These are phyloP conservation scores for Coniella lustricola DNA, from an alignment of 2,329 filamentous ascomycete species.

Conservation along the genomic window DNA sequence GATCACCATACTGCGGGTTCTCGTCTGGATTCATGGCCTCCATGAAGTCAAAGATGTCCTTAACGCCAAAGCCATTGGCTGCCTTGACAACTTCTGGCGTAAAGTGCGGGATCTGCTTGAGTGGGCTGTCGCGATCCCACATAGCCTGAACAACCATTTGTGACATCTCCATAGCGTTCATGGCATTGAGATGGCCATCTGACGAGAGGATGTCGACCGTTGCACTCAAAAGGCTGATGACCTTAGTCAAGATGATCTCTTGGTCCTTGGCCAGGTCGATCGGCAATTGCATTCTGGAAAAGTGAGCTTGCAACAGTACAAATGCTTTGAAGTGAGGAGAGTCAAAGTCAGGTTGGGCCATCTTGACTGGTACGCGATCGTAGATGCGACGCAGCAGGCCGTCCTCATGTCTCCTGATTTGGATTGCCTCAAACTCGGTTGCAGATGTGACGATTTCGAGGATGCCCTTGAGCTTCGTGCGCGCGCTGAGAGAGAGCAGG, in stretches of 20 bases:
- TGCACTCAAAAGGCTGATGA: slow-evolving; percentile 81
- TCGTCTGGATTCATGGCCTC: slow-evolving; percentile 96
- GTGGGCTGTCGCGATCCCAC: slow-evolving; percentile 95
- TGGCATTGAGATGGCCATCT: slow-evolving; percentile 91
- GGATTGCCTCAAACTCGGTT: slow-evolving; percentile 91
- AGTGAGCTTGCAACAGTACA: slow-evolving; percentile 93
- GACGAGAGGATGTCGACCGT: slow-evolving; percentile 93
- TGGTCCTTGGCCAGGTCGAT: slow-evolving; percentile 96
- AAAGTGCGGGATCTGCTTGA: slow-evolving; percentile 98
- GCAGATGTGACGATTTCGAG: slow-evolving; percentile 95
- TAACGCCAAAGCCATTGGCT: slow-evolving; percentile 76
- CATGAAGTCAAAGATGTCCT: slow-evolving; percentile 97
- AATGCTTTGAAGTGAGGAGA: slow-evolving; percentile 99
- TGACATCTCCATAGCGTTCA: slow-evolving; percentile 98
- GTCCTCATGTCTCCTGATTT: slow-evolving; percentile 90
- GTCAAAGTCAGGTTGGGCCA: slow-evolving; percentile 77
- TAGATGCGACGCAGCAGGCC: slow-evolving; percentile 84
- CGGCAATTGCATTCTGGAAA: slow-evolving; percentile 92
- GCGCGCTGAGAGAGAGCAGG: slow-evolving; percentile 77
- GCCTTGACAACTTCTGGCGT: slow-evolving; percentile 74
- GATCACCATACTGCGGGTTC: slow-evolving; percentile 69
- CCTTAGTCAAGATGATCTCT: slow-evolving; percentile 75
- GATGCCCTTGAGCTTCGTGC: slow-evolving; percentile 93
- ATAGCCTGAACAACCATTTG: slow-evolving; percentile 99
- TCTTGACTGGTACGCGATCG: slow-evolving; percentile 90